Conservation (phyloP, 2,329 filamentous ascomycete genomes). For the Fusarium devonianum region DNA sequence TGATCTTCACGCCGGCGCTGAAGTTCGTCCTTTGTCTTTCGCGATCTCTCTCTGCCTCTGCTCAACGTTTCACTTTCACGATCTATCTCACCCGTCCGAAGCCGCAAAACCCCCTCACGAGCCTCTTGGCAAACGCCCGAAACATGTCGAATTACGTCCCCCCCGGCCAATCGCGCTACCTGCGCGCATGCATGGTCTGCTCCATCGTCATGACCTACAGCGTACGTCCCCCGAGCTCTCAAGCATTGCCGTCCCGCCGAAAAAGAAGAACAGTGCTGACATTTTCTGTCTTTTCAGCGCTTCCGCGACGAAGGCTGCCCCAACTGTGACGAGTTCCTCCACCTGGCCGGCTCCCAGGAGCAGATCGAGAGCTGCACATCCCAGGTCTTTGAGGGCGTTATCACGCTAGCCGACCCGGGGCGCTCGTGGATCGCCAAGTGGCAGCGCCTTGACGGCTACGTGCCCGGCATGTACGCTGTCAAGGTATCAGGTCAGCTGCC, state of each 20-base stretch:
- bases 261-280: conserved; percentile 17
- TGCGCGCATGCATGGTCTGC: conserved; percentile 99
- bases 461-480: conserved; percentile 88
- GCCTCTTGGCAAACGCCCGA: background rate
- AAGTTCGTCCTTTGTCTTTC: conserved; percentile 6
- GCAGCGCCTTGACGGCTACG: conserved; percentile 89
- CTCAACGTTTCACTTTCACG: conserved; percentile 7
- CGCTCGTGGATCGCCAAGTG: conserved; percentile 96
- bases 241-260: background rate
- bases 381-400: conserved; percentile 92
- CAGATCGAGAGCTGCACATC: conserved; percentile 92
- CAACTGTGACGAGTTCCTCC: conserved; percentile 94
- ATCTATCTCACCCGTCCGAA: background rate
- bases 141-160: conserved; percentile 70
- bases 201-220: conserved; percentile 86
- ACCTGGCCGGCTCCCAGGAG: conserved; percentile 79
- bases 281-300: conserved; percentile 58
- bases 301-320: conserved; percentile 90
- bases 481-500: conserved; percentile 87
- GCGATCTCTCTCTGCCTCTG: conserved; percentile 6
- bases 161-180: conserved; percentile 78
- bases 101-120: background rate
- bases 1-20: conserved; percentile 11
- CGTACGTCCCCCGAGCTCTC: conserved; percentile 55
- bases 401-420: conserved; percentile 82